Conservation (phyloP, 1,284 basidiomycete genomes). For the Heliocybe sulcata region DNA sequence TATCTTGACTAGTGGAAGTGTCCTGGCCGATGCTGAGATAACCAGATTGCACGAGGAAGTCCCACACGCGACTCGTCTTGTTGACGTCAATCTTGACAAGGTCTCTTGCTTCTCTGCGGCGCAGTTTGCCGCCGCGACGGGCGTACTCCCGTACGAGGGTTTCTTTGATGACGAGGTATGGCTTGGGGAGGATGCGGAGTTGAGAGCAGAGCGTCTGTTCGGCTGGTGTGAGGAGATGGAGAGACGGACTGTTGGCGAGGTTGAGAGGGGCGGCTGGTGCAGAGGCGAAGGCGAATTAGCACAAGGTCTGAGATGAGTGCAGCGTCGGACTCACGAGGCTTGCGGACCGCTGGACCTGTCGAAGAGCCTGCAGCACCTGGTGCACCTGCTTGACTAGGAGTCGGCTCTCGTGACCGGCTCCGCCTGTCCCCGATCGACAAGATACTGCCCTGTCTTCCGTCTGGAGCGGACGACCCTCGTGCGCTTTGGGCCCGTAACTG, state of each 20-base stretch:
- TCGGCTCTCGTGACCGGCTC: conserved; percentile 52
- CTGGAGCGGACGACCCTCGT: conserved; percentile 51
- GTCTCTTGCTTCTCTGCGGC: conserved; percentile 80
- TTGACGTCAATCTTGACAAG: conserved; percentile 90
- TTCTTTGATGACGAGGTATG: conserved; percentile 91
- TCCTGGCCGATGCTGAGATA: conserved; percentile 47
- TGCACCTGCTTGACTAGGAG: conserved; percentile 27
- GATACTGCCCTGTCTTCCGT: conserved; percentile 40
- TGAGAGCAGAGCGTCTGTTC: conserved; percentile 87
- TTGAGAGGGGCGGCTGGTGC: conserved; percentile 68
- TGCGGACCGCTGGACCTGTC: conserved; percentile 30
- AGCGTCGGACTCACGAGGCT: conserved; percentile 39
- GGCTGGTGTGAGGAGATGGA: conserved; percentile 80
- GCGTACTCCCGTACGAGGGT: conserved; percentile 88
- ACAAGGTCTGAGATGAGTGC: too few relatives aligned
- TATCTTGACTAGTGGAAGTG: conserved; percentile 21
- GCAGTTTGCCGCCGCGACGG: conserved; percentile 79
- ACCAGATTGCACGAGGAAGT: conserved; percentile 77
- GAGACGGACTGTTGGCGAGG: conserved; percentile 77
- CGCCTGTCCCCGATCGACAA: conserved; percentile 36
- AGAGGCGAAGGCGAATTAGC: too few relatives aligned
- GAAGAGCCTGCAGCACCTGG: conserved; percentile 22
- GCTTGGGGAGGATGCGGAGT: conserved; percentile 85
- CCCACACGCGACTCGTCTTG: conserved; percentile 86
- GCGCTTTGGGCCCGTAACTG: conserved; percentile 34